Conservation (phyloP, 805 yeast genomes). For the Debaryomyces castellii region DNA sequence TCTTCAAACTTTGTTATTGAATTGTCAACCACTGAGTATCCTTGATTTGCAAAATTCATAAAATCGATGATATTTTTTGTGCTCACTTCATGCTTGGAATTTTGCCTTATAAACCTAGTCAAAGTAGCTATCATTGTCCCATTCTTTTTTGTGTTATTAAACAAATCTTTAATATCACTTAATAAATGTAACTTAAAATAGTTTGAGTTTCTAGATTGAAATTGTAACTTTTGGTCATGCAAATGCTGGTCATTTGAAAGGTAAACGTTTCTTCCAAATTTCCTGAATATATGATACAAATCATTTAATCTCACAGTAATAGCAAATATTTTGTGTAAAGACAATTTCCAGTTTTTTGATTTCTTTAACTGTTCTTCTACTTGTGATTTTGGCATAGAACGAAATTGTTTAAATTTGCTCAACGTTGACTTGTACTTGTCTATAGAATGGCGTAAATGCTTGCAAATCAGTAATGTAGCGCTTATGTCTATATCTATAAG, state of each 20-base stretch:
- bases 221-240: slow-evolving; percentile 40
- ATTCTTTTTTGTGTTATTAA: slow-evolving; percentile 48
- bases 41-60: slow-evolving; percentile 42
- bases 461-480: slow-evolving; percentile 25
- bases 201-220: slow-evolving; percentile 23
- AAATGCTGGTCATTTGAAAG: slow-evolving; percentile 43
- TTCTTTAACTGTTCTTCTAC: slow-evolving; percentile 19
- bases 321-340: slow-evolving; percentile 49
- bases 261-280: slow-evolving; percentile 47
- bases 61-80: slow-evolving; percentile 39
- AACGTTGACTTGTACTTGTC: slow-evolving; percentile 20
- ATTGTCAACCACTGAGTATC: slow-evolving; percentile 27
- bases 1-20: slow-evolving; percentile 32
- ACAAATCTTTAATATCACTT: slow-evolving; percentile 32
- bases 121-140: slow-evolving; percentile 49
- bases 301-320: slow-evolving; percentile 49
- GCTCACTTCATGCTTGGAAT: slow-evolving; percentile 31
- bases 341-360: slow-evolving; percentile 35
- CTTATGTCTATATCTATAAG: slow-evolving; percentile 41
- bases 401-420: slow-evolving; percentile 18
- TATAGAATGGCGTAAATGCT: slow-evolving; percentile 26
- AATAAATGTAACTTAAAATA: slow-evolving; percentile 28
- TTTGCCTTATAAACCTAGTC: slow-evolving; percentile 44
- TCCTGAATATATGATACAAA: slow-evolving; percentile 45
- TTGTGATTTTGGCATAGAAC: slow-evolving; percentile 8